Evolutionary conservation across 2,329 filamentous ascomycete species (phyloP).

Genomic region (Talaromyces rugulosus): DNA sequence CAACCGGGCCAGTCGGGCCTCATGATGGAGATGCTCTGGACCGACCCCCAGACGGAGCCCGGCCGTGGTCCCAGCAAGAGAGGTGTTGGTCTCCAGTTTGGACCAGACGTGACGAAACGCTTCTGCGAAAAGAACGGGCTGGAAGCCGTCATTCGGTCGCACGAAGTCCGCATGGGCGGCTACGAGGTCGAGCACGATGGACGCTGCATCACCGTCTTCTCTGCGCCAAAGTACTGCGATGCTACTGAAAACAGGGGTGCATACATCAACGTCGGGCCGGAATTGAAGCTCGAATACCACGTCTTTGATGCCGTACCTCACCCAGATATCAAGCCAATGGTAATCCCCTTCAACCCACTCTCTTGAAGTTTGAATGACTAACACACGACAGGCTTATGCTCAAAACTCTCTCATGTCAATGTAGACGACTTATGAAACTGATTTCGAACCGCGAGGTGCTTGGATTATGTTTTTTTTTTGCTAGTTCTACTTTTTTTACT

Average conservation of each 20-base stretch:
- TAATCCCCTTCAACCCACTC: slow-evolving; percentile 22
- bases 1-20: slow-evolving; percentile 90
- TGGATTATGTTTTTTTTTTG: neutral
- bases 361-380: neutral
- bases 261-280: slow-evolving; percentile 92
- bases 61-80: slow-evolving; percentile 93
- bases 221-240: slow-evolving; percentile 94
- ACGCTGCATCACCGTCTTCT: slow-evolving; percentile 96
- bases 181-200: slow-evolving; percentile 97
- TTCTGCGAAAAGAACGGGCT: slow-evolving; percentile 97
- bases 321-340: slow-evolving; percentile 91
- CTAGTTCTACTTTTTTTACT: slow-evolving; percentile 2
- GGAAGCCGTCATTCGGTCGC: slow-evolving; percentile 91
- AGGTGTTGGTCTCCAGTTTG: slow-evolving; percentile 94
- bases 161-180: slow-evolving; percentile 98
- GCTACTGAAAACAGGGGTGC: slow-evolving; percentile 97
- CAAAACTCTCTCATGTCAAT: slow-evolving; percentile 77
- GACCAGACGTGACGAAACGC: slow-evolving; percentile 88
- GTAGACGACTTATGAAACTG: slow-evolving; percentile 49
- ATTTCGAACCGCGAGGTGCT: neutral
- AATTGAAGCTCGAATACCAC: slow-evolving; percentile 87
- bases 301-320: slow-evolving; percentile 97
- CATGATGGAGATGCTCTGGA: slow-evolving; percentile 99
- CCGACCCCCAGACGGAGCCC: slow-evolving; percentile 80
- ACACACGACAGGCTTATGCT: slow-evolving; percentile 64